phyloP scores from a whole-genome alignment of 73 alveolate species.

The Paramecium caudatum region DNA sequence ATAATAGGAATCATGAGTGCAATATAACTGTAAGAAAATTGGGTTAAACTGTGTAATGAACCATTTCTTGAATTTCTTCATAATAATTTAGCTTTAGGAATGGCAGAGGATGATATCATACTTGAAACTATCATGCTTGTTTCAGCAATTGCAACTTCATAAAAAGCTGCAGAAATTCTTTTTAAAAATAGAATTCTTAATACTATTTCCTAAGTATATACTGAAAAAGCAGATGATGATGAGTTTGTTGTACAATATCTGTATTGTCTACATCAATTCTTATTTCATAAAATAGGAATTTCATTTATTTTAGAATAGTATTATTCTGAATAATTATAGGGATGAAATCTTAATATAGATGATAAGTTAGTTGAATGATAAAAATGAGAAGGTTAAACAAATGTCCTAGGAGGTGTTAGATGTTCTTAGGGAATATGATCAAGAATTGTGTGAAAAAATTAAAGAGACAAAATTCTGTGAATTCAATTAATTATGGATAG shows the following conservation, averaged over 20 bases:
- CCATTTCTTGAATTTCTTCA: constrained; percentile 88
- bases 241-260: constrained; percentile 90
- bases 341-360: constrained; percentile 73
- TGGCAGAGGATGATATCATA: constrained; percentile 91
- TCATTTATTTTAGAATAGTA: constrained; percentile 69
- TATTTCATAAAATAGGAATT: constrained; percentile 82
- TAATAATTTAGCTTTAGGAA: constrained; percentile 82
- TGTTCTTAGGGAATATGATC: constrained; percentile 86
- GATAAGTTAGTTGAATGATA: constrained; percentile 85
- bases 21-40: constrained; percentile 81
- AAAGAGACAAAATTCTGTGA: constrained; percentile 86
- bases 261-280: constrained; percentile 83
- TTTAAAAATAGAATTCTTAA: constrained; percentile 77
- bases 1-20: constrained; percentile 87
- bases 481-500: constrained; percentile 87
- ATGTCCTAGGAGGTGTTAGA: constrained; percentile 87
- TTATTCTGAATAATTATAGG: background rate
- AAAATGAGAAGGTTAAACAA: constrained; percentile 84
- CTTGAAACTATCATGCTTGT: constrained; percentile 87
- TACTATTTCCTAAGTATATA: constrained; percentile 81
- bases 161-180: constrained; percentile 80
- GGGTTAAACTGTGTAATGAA: constrained; percentile 81
- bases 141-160: constrained; percentile 75
- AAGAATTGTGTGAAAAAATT: constrained; percentile 87
- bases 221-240: constrained; percentile 93